Conservation (phyloP, 1,139 yeast species). For the Debaryomycetaceae sp. region DNA sequence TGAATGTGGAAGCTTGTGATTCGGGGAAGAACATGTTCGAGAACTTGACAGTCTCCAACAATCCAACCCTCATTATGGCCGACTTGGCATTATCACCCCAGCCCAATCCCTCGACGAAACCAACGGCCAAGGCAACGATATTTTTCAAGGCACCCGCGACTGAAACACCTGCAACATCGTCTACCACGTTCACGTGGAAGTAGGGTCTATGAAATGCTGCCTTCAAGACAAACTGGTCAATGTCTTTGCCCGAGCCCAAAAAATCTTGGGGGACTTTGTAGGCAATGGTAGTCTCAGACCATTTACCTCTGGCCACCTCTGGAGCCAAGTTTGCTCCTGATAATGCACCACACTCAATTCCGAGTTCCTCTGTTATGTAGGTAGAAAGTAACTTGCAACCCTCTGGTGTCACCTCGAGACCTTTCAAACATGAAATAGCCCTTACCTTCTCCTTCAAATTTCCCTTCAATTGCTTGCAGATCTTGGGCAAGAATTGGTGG, state of each 20-base stretch:
- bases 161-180: constrained; percentile 91
- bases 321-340: constrained; percentile 95
- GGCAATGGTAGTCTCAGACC: constrained; percentile 95
- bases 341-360: constrained; percentile 87
- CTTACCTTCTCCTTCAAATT: constrained; percentile 63
- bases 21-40: constrained; percentile 59
- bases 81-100: constrained; percentile 99
- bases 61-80: constrained; percentile 91
- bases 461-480: constrained; percentile 73
- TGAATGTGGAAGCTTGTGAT: constrained; percentile 72
- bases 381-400: constrained; percentile 80
- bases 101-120: constrained; percentile 91
- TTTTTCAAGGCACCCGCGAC: constrained; percentile 94
- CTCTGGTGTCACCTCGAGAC: constrained; percentile 75
- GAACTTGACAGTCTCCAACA: constrained; percentile 71
- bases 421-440: constrained; percentile 92
- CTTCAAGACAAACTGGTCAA: constrained; percentile 65
- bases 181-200: constrained; percentile 87
- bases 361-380: constrained; percentile 69
- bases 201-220: constrained; percentile 89
- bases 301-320: constrained; percentile 88
- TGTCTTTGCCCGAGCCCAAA: constrained; percentile 70
- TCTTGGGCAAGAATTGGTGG: constrained; percentile 80
- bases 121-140: constrained; percentile 90
- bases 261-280: constrained; percentile 69